Percentiles rank a stretch among this genome's conserved stretches.
Conservation (phyloP, 208 protist species). For the Crithidia acanthocephali region DNA sequence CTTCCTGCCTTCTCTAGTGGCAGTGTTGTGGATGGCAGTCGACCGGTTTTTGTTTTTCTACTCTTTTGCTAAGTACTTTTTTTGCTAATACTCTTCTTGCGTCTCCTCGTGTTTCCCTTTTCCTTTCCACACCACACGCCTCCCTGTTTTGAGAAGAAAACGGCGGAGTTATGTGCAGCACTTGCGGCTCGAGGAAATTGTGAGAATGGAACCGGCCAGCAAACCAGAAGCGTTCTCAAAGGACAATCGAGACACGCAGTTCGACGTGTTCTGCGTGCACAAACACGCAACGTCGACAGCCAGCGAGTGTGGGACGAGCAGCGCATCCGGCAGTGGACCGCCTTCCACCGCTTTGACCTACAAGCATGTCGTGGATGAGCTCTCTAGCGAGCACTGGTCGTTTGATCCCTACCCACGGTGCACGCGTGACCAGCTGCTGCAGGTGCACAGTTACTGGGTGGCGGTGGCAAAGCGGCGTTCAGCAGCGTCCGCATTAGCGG, state of each 20-base stretch:
- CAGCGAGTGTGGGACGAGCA: background rate
- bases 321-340: background rate
- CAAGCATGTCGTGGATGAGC: constrained; percentile 23
- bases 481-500: background rate
- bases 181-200: too few species aligned
- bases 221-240: background rate
- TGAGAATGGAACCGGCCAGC: too few species aligned
- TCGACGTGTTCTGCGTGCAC: constrained; percentile 11
- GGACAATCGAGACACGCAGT: background rate
- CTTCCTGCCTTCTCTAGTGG: background rate
- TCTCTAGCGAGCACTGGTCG: constrained; percentile 20
- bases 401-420: constrained; percentile 72
- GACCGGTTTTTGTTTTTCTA: background rate
- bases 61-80: too few species aligned
- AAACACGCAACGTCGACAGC: background rate
- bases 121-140: too few species aligned
- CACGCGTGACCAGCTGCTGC: constrained; percentile 46
- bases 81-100: too few species aligned
- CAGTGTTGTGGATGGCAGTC: too few species aligned
- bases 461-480: constrained; percentile 7
- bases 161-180: too few species aligned
- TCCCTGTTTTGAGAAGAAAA: too few species aligned
- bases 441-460: constrained; percentile 56
- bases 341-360: constrained; percentile 10
- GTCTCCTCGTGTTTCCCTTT: too few species aligned